phyloP scores from a whole-genome alignment of 2,329 filamentous ascomycete species.

The Aspergillus sp. region DNA sequence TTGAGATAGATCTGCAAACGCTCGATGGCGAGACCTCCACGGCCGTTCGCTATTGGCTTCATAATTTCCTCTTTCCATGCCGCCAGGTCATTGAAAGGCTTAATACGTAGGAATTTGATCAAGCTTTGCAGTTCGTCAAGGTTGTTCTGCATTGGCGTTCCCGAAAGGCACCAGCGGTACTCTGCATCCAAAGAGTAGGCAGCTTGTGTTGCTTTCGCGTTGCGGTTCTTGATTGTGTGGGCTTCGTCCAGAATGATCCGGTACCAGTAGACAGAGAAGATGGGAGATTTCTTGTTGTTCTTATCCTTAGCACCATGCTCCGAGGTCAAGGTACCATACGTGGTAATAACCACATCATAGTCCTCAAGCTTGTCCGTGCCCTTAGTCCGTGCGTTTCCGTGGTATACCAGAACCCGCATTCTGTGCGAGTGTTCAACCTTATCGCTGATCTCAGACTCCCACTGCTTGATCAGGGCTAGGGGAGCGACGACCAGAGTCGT shows the following conservation, averaged over 20 bases:
- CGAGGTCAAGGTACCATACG: constrained; percentile 91
- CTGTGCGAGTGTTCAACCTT: constrained; percentile 71
- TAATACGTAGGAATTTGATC: constrained; percentile 88
- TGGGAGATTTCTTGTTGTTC: constrained; percentile 69
- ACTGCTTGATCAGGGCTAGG: constrained; percentile 91
- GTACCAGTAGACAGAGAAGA: constrained; percentile 93
- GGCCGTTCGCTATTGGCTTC: constrained; percentile 82
- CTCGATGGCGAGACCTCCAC: constrained; percentile 83
- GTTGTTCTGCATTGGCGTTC: constrained; percentile 98
- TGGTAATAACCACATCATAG: constrained; percentile 96
- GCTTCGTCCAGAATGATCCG: constrained; percentile 94
- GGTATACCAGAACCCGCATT: constrained; percentile 84
- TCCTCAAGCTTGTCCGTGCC: constrained; percentile 71
- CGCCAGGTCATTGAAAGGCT: constrained; percentile 81
- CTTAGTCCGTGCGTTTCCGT: constrained; percentile 84
- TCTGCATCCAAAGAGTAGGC: constrained; percentile 81
- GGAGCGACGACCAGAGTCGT: constrained; percentile 91
- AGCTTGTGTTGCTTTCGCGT: constrained; percentile 91
- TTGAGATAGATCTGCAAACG: constrained; percentile 81
- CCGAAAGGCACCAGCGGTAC: constrained; percentile 94
- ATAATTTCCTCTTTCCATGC: constrained; percentile 94
- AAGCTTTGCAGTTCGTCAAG: constrained; percentile 93
- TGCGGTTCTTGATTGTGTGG: constrained; percentile 97
- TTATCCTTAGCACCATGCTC: constrained; percentile 75
- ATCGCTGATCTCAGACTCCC: constrained; percentile 88